Evolutionary conservation across 2,329 filamentous ascomycete species (phyloP).

Genomic region (Plectosphaerella plurivora): DNA sequence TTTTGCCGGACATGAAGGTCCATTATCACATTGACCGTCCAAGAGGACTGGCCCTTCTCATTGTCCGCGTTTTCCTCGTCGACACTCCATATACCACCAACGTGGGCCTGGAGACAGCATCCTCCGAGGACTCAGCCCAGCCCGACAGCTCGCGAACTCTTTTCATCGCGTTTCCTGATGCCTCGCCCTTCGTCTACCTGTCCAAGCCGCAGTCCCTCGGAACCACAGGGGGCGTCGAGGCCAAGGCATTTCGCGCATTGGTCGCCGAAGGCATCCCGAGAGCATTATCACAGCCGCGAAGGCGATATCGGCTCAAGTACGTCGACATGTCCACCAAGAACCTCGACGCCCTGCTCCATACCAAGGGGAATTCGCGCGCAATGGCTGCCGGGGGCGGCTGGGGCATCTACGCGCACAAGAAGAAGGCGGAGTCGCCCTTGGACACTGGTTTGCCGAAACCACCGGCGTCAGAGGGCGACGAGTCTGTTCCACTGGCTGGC

Average conservation of each 20-base stretch:
- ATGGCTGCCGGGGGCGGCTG: conserved; percentile 75
- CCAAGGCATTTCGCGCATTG: conserved; percentile 62
- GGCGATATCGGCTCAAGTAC: conserved; percentile 64
- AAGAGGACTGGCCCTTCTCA: conserved; percentile 60
- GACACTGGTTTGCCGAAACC: conserved; percentile 44
- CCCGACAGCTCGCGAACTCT: conserved; percentile 67
- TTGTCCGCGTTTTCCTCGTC: conserved; percentile 74
- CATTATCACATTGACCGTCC: conserved; percentile 79
- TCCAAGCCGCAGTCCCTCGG: conserved; percentile 45
- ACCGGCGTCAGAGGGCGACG: conserved; percentile 35
- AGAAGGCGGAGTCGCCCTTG: conserved; percentile 48
- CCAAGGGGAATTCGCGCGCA: conserved; percentile 63
- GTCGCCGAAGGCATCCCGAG: conserved; percentile 78
- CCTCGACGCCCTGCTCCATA: conserved; percentile 63
- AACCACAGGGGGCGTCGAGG: conserved; percentile 41
- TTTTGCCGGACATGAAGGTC: conserved; percentile 75
- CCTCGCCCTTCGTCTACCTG: conserved; percentile 70
- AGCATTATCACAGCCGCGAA: conserved; percentile 70
- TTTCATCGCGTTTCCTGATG: conserved; percentile 79
- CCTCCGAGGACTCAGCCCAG: conserved; percentile 25
- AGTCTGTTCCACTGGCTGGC: conserved; percentile 7
- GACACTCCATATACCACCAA: conserved; percentile 69
- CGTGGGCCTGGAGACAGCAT: conserved; percentile 39
- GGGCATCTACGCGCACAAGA: conserved; percentile 70
- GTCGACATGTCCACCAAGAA: conserved; percentile 69